Evolutionary conservation across 2,329 filamentous ascomycete genomes (phyloP).

Genomic region (Berkeleyomyces basicola): DNA sequence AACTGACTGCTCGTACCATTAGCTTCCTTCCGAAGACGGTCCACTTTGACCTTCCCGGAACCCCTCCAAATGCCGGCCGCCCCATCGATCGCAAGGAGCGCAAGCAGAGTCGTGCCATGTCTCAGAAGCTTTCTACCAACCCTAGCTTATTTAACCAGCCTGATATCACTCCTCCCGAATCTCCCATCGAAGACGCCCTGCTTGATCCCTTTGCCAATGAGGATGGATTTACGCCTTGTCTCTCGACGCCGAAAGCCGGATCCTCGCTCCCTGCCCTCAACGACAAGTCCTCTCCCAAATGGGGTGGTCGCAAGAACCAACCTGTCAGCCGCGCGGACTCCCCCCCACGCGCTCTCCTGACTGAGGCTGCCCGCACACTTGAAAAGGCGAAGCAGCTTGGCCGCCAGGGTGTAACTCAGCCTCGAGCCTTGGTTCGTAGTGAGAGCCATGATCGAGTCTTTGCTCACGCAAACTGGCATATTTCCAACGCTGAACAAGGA

Average conservation of each 20-base stretch:
- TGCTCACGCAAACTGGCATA: slow-evolving; percentile 62
- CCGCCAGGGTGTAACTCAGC: slow-evolving; percentile 41
- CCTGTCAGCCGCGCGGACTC: slow-evolving; percentile 59
- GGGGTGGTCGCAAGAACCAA: slow-evolving; percentile 62
- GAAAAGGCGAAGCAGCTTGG: slow-evolving; percentile 37
- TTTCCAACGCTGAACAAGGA: slow-evolving; percentile 74
- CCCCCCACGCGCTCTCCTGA: slow-evolving; percentile 57
- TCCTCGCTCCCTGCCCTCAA: slow-evolving; percentile 41
- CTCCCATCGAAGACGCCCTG: slow-evolving; percentile 31
- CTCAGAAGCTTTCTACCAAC: slow-evolving; percentile 21
- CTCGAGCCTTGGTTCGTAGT: slow-evolving; percentile 34
- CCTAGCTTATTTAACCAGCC: slow-evolving; percentile 37
- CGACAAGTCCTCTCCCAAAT: slow-evolving; percentile 59
- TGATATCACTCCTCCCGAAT: slow-evolving; percentile 38
- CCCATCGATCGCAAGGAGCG: slow-evolving; percentile 18
- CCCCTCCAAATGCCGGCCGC: slow-evolving; percentile 25
- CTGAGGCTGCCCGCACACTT: slow-evolving; percentile 45
- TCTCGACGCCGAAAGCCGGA: slow-evolving; percentile 19
- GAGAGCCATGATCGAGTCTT: slow-evolving; percentile 54
- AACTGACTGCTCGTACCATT: slow-evolving; percentile 4
- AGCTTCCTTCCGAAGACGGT: slow-evolving; percentile 89
- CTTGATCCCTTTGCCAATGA: slow-evolving; percentile 40
- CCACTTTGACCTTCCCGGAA: slow-evolving; percentile 58
- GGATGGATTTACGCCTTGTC: slow-evolving; percentile 41
- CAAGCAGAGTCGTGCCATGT: slow-evolving; percentile 17